These are phyloP conservation scores for Imleria badia DNA, from an alignment of 768 basidiomycete species.

Conservation along the genomic window DNA sequence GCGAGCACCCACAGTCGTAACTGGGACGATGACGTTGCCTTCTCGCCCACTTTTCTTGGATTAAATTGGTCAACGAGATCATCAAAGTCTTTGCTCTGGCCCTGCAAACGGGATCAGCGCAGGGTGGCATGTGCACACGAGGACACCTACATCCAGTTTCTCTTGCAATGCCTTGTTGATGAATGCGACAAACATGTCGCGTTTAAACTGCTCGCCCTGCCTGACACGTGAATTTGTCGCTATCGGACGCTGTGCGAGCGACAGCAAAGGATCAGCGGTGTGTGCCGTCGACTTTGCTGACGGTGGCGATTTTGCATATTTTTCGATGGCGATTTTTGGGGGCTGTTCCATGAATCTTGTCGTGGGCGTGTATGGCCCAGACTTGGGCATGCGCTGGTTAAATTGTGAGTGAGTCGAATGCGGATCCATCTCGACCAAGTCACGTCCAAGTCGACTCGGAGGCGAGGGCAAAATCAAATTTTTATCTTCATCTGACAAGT, in stretches of 20 bases:
- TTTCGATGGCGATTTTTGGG: constrained; percentile 44
- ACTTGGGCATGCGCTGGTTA: constrained; percentile 69
- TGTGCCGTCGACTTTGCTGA: constrained; percentile 23
- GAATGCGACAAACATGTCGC: constrained; percentile 83
- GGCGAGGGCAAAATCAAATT: neutral
- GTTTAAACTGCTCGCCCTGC: constrained; percentile 71
- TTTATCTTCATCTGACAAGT: neutral
- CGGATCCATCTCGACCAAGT: constrained; percentile 57
- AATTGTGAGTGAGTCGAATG: constrained; percentile 76
- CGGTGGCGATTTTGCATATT: constrained; percentile 40
- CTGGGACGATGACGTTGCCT: constrained; percentile 44
- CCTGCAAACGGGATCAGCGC: constrained; percentile 43
- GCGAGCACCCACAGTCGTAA: constrained; percentile 82
- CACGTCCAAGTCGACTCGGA: neutral
- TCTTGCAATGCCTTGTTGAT: constrained; percentile 79
- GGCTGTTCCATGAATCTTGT: constrained; percentile 46
- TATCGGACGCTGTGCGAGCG: constrained; percentile 51
- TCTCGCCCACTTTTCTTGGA: constrained; percentile 39
- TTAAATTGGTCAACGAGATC: constrained; percentile 89
- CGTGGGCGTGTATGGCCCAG: constrained; percentile 53
- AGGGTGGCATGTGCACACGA: constrained; percentile 10
- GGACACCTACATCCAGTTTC: constrained; percentile 58
- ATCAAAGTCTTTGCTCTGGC: constrained; percentile 73
- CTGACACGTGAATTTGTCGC: constrained; percentile 78
- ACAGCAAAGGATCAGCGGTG: constrained; percentile 11